Conservation (phyloP, 2,329 filamentous ascomycete species). For the Alternaria alternata region DNA sequence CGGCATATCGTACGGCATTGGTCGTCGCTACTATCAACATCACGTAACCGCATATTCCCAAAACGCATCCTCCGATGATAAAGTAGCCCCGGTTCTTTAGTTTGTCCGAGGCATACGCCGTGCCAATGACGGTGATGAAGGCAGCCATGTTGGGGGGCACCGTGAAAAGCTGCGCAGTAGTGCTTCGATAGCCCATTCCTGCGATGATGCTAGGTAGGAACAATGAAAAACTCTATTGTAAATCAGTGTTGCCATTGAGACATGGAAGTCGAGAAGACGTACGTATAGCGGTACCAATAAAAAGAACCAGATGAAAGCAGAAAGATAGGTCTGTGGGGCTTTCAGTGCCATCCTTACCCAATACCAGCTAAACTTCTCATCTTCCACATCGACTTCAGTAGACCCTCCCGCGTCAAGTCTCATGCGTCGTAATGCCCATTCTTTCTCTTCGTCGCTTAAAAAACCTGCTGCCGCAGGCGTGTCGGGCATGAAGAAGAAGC, state of each 20-base stretch:
- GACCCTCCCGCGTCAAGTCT: slow-evolving; percentile 39
- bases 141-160: slow-evolving; percentile 56
- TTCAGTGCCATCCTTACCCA: slow-evolving; percentile 49
- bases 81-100: slow-evolving; percentile 53
- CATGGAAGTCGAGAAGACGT: neutral
- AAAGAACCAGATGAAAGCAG: slow-evolving; percentile 47
- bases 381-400: slow-evolving; percentile 40
- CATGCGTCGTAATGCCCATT: slow-evolving; percentile 38
- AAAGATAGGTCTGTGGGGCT: slow-evolving; percentile 51
- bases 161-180: slow-evolving; percentile 49
- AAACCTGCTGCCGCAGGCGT: slow-evolving; percentile 50
- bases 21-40: slow-evolving; percentile 58
- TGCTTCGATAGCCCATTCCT: slow-evolving; percentile 51
- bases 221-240: slow-evolving; percentile 43
- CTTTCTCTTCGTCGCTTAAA: slow-evolving; percentile 38
- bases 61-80: slow-evolving; percentile 59
- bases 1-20: slow-evolving; percentile 51
- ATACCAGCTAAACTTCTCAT: slow-evolving; percentile 53
- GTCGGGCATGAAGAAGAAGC: slow-evolving; percentile 63
- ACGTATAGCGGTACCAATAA: slow-evolving; percentile 57
- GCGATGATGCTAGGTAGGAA: slow-evolving; percentile 52
- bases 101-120: slow-evolving; percentile 58
- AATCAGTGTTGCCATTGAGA: slow-evolving; percentile 6
- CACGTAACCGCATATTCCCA: slow-evolving; percentile 60
- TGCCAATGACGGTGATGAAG: slow-evolving; percentile 45